A percentile compares a stretch with the other conserved stretches of the same genome.
Evolutionary conservation across 2,329 filamentous ascomycete genomes (phyloP).

Genomic region (Aspergillus aculeatinus): DNA sequence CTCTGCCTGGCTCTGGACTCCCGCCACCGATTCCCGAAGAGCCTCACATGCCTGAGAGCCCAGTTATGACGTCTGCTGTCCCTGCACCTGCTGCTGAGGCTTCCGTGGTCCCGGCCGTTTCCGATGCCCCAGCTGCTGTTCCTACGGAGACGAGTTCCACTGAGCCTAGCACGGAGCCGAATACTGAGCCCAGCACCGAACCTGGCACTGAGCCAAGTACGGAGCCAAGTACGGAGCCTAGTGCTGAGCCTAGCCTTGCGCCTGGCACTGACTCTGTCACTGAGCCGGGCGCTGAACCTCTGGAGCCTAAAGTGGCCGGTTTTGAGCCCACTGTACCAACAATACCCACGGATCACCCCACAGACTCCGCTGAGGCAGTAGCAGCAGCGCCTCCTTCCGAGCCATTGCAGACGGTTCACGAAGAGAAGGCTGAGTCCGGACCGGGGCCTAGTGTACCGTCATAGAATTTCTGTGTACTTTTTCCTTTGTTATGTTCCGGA

Average conservation of each 20-base stretch:
- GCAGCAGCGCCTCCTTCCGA: background rate
- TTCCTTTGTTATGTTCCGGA: slow-evolving; percentile 3
- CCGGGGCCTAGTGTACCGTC: slow-evolving; percentile 5
- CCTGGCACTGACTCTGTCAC: background rate
- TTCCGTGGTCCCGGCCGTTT: background rate
- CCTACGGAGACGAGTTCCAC: background rate
- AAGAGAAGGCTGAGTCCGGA: background rate
- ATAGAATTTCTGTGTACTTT: background rate
- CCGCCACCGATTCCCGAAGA: slow-evolving; percentile 38
- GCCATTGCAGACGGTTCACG: background rate
- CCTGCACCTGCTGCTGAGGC: background rate
- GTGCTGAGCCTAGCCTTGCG: background rate
- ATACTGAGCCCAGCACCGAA: background rate
- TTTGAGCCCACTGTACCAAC: background rate
- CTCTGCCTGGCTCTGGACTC: slow-evolving; percentile 30
- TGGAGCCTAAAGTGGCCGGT: too few relatives aligned
- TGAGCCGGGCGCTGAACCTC: background rate
- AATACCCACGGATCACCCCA: background rate
- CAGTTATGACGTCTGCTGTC: slow-evolving; percentile 8
- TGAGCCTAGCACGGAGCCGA: background rate
- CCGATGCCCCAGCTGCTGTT: background rate
- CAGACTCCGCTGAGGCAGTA: background rate
- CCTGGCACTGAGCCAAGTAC: background rate
- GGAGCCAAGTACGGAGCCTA: background rate
- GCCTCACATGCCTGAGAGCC: slow-evolving; percentile 29